A percentile compares a stretch with the other conserved stretches of the same genome.
Conservation (phyloP, 1,139 yeast species). For the Suhomyces wounanorum region DNA sequence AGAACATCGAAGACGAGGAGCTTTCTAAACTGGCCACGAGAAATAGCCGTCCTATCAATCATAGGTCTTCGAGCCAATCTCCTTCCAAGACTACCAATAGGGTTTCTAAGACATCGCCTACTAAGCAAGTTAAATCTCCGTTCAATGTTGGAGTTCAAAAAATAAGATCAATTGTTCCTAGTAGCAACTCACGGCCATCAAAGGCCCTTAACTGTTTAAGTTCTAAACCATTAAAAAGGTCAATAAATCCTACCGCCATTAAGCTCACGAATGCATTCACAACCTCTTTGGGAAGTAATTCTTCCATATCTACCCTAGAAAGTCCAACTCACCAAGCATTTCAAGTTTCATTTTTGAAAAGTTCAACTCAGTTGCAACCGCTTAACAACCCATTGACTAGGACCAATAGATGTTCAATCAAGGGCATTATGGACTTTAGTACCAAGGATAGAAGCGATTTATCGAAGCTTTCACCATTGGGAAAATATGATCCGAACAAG, state of each 20-base stretch:
- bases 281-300: constrained; percentile 10
- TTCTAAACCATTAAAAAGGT: not conserved
- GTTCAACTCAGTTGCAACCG: constrained; percentile 27
- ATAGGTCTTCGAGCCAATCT: constrained; percentile 2
- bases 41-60: constrained; percentile 2
- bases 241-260: constrained; percentile 20
- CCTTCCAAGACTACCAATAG: constrained; percentile 1
- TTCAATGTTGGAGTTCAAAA: constrained; percentile 1
- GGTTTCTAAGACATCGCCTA: constrained; percentile 5
- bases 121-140: constrained; percentile 3
- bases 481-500: constrained; percentile 10
- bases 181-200: not conserved
- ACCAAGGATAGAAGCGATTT: not conserved
- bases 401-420: not conserved
- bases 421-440: no score
- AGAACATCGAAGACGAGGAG: constrained; percentile 45
- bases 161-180: not conserved
- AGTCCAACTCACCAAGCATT: constrained; percentile 22
- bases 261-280: constrained; percentile 24
- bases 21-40: constrained; percentile 7
- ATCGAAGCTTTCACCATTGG: constrained; percentile 19
- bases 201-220: not conserved
- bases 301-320: constrained; percentile 17
- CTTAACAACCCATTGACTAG: constrained; percentile 31
- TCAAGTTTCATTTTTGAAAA: constrained; percentile 5